Conservation (phyloP, 2,329 filamentous ascomycete species). For the Alternaria incomplexa region DNA sequence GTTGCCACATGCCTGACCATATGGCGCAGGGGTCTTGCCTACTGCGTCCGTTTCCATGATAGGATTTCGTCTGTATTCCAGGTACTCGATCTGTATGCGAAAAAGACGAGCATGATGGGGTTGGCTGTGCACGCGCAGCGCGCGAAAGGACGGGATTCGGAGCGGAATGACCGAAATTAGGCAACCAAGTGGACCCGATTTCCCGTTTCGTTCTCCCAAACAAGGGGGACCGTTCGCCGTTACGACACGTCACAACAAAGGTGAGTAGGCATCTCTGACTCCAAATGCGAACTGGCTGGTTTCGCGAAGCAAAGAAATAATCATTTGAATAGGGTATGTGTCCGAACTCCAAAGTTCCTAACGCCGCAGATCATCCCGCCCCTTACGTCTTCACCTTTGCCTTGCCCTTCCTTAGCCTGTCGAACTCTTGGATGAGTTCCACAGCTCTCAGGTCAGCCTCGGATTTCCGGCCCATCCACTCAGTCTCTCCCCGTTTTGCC, state of each 20-base stretch:
- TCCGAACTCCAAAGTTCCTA: not conserved
- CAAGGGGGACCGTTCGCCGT: not conserved
- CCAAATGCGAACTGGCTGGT: not conserved
- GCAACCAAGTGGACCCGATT: not conserved
- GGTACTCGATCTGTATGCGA: not conserved
- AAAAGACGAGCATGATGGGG: not conserved
- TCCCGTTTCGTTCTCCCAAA: not conserved
- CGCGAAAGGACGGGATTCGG: not conserved
- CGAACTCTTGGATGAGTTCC: conserved; percentile 1
- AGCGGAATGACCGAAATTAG: not conserved
- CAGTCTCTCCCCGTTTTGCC: conserved; percentile 10
- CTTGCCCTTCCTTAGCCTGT: conserved; percentile 3
- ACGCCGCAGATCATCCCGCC: not conserved
- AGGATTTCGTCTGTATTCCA: not conserved
- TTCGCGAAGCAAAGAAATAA: not conserved
- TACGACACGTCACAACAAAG: not conserved
- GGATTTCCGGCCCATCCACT: not conserved
- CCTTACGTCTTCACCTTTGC: not conserved
- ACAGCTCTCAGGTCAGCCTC: conserved; percentile 3
- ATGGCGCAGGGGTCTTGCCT: conserved; percentile 23
- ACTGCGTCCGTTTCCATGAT: conserved; percentile 26
- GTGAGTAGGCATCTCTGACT: not conserved
- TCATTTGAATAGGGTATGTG: not conserved
- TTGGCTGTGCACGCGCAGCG: not conserved
- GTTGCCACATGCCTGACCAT: conserved; percentile 33